phyloP scores from a whole-genome alignment of 1,284 basidiomycete genomes.

The Ceratobasidium sp. region DNA sequence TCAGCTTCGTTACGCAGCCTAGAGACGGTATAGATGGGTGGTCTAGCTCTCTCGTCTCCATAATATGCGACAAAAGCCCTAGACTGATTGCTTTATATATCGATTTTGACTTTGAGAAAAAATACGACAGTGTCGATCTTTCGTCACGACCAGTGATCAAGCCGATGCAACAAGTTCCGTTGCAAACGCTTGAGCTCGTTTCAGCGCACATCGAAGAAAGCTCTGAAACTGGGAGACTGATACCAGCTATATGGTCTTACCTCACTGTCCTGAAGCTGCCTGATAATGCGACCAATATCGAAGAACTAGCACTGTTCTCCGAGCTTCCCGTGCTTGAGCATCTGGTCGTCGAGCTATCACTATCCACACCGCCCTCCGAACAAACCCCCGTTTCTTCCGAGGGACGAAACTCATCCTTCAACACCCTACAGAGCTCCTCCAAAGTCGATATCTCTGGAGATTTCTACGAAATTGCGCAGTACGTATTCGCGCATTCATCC shows the following conservation, averaged over 20 bases:
- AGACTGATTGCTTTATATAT: background rate
- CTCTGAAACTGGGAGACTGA: background rate
- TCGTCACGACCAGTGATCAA: background rate
- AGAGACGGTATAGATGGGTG: background rate
- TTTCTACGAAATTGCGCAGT: background rate
- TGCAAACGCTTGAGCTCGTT: background rate
- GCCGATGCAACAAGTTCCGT: background rate
- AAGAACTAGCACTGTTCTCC: background rate
- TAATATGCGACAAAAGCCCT: background rate
- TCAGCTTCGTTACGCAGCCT: background rate
- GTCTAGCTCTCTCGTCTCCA: background rate
- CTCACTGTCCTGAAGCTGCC: background rate
- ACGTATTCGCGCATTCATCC: background rate
- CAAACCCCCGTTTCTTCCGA: background rate
- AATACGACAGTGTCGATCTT: background rate
- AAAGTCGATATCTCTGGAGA: background rate
- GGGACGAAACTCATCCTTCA: background rate
- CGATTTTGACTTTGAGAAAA: background rate
- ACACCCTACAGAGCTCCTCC: background rate
- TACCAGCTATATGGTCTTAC: background rate
- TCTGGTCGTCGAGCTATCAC: background rate
- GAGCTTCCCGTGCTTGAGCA: background rate
- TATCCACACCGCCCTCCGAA: background rate
- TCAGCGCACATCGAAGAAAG: background rate
- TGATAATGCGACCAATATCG: background rate